Evolutionary conservation across 2,329 filamentous ascomycete genomes (phyloP).

Genomic region (Beauveria sp.): DNA sequence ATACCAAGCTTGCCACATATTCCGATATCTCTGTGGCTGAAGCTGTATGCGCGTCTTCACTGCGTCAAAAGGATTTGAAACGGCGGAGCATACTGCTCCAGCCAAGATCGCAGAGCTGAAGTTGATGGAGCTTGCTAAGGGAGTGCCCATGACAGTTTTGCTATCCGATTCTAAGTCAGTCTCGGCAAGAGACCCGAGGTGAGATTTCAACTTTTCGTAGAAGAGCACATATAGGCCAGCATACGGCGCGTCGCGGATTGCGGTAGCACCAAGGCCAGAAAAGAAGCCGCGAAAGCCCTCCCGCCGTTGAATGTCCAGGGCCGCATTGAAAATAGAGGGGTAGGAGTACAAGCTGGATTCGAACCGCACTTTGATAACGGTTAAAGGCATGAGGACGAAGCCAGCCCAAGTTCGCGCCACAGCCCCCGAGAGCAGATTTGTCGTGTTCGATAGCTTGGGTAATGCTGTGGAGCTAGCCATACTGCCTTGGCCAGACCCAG

Average conservation of each 20-base stretch:
- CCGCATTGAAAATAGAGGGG: slow-evolving; percentile 64
- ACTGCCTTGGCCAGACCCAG: slow-evolving; percentile 17
- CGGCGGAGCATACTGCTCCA: slow-evolving; percentile 71
- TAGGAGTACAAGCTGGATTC: slow-evolving; percentile 85
- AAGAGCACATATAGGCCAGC: slow-evolving; percentile 90
- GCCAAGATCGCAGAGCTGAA: slow-evolving; percentile 77
- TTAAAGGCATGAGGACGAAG: slow-evolving; percentile 90
- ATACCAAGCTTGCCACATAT: slow-evolving; percentile 68
- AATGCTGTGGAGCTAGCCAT: slow-evolving; percentile 56
- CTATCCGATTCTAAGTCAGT: background rate
- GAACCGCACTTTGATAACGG: slow-evolving; percentile 92
- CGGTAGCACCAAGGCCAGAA: slow-evolving; percentile 86
- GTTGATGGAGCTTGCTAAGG: slow-evolving; percentile 60
- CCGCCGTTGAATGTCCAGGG: slow-evolving; percentile 61
- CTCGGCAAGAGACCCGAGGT: slow-evolving; percentile 32
- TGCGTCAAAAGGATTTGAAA: slow-evolving; percentile 95
- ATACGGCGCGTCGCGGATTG: slow-evolving; percentile 90
- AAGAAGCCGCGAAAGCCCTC: slow-evolving; percentile 84
- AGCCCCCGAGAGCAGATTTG: slow-evolving; percentile 80
- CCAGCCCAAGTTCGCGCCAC: slow-evolving; percentile 78
- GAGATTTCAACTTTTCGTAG: slow-evolving; percentile 76
- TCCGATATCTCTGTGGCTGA: slow-evolving; percentile 73
- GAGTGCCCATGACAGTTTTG: slow-evolving; percentile 21
- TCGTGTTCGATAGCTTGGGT: slow-evolving; percentile 73
- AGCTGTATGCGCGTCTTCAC: slow-evolving; percentile 94